Conservation (phyloP, 2,329 filamentous ascomycete genomes). For the Aspergillus sp. region DNA sequence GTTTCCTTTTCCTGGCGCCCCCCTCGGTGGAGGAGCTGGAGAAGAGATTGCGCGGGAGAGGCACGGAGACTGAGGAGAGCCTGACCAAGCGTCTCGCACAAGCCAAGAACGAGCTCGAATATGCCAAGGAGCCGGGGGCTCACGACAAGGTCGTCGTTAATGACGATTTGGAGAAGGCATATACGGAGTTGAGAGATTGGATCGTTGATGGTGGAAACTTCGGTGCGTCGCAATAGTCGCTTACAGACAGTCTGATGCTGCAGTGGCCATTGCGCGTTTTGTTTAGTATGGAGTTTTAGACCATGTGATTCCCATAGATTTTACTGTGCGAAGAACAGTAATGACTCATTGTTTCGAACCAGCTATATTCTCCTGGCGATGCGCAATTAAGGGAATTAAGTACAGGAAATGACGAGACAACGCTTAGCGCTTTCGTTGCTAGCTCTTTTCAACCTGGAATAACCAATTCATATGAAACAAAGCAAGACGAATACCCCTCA, state of each 20-base stretch:
- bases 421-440: constrained; percentile 30
- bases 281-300: background rate
- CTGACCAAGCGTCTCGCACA: constrained; percentile 68
- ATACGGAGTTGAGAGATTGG: constrained; percentile 55
- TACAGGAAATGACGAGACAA: constrained; percentile 36
- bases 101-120: constrained; percentile 74
- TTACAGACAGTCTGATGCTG: background rate
- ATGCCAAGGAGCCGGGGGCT: constrained; percentile 65
- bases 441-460: constrained; percentile 30
- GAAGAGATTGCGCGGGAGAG: constrained; percentile 69
- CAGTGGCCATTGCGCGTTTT: background rate
- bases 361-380: constrained; percentile 28
- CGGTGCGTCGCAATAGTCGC: constrained; percentile 25
- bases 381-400: constrained; percentile 38
- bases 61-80: constrained; percentile 75
- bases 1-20: constrained; percentile 83
- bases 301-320: constrained; percentile 3
- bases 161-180: constrained; percentile 62
- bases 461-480: constrained; percentile 30
- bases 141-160: constrained; percentile 68
- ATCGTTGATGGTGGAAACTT: constrained; percentile 47
- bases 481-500: constrained; percentile 26
- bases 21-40: constrained; percentile 75
- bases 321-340: background rate
- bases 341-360: constrained; percentile 9